phyloP scores from a whole-genome alignment of 202 grass and related monocot genomes.

The Setaria italica region DNA sequence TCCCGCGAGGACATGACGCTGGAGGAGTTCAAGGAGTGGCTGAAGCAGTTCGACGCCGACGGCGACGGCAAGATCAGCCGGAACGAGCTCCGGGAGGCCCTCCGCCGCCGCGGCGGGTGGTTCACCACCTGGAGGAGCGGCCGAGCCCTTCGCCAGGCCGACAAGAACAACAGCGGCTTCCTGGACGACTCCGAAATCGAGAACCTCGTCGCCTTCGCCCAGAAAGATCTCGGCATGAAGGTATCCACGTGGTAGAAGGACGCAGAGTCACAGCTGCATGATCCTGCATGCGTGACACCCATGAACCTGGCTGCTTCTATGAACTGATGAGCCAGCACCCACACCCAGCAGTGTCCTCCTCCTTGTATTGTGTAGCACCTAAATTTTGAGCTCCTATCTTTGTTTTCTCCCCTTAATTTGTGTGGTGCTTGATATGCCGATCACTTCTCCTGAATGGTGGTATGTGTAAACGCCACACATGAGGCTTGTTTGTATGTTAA shows the following conservation, averaged over 20 bases:
- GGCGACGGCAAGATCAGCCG: constrained; percentile 77
- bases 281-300: neutral
- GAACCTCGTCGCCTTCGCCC: constrained; percentile 70
- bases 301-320: neutral
- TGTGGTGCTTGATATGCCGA: constrained; percentile 6
- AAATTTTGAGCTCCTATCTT: neutral
- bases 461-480: constrained; percentile 18
- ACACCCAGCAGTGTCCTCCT: neutral
- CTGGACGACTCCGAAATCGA: constrained; percentile 71
- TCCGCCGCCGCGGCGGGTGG: constrained; percentile 55
- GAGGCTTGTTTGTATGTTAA: neutral
- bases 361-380: neutral
- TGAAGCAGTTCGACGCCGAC: constrained; percentile 74
- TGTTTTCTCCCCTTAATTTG: neutral
- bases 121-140: constrained; percentile 54
- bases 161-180: constrained; percentile 62
- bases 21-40: constrained; percentile 82
- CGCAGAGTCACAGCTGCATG: neutral
- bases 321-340: neutral
- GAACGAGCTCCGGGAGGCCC: constrained; percentile 66
- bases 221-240: constrained; percentile 69
- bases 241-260: constrained; percentile 51
- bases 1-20: constrained; percentile 46
- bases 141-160: constrained; percentile 49
- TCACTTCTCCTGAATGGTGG: constrained; percentile 26